Evolutionary conservation across 2,329 filamentous ascomycete genomes (phyloP).

Genomic region (Fusarium albosuccineum): DNA sequence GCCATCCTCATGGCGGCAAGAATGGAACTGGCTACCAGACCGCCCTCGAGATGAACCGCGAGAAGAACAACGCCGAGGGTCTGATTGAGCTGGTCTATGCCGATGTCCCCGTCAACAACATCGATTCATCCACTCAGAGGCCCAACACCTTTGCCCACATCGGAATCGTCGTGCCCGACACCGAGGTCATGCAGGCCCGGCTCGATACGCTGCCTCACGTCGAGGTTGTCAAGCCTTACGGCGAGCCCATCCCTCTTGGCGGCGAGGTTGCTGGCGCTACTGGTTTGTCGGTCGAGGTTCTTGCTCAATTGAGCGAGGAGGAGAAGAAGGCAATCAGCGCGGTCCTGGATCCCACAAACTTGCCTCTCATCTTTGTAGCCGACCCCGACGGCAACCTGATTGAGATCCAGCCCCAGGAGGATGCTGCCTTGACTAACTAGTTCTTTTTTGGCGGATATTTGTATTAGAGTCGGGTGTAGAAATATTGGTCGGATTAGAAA

Average conservation of each 20-base stretch:
- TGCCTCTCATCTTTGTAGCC: conserved; percentile 36
- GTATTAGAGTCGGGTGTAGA: neutral
- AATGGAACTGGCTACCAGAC: conserved; percentile 56
- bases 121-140: conserved; percentile 36
- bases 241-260: conserved; percentile 25
- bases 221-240: conserved; percentile 47
- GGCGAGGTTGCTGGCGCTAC: conserved; percentile 32
- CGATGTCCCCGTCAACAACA: conserved; percentile 34
- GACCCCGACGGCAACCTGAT: conserved; percentile 46
- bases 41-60: conserved; percentile 47
- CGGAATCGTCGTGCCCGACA: conserved; percentile 53
- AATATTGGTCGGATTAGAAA: neutral
- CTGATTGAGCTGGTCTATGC: conserved; percentile 50
- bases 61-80: conserved; percentile 53
- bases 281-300: conserved; percentile 19
- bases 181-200: conserved; percentile 45
- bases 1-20: conserved; percentile 52
- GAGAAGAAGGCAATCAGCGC: conserved; percentile 7
- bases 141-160: conserved; percentile 52
- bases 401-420: conserved; percentile 42
- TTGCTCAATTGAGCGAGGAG: conserved; percentile 17
- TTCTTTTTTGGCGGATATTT: neutral
- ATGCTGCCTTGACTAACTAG: conserved; percentile 2
- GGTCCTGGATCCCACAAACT: conserved; percentile 22
- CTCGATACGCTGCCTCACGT: conserved; percentile 38